Evolutionary conservation across 2,329 filamentous ascomycete genomes (phyloP).

Genomic region (Ampelomyces quisqualis): DNA sequence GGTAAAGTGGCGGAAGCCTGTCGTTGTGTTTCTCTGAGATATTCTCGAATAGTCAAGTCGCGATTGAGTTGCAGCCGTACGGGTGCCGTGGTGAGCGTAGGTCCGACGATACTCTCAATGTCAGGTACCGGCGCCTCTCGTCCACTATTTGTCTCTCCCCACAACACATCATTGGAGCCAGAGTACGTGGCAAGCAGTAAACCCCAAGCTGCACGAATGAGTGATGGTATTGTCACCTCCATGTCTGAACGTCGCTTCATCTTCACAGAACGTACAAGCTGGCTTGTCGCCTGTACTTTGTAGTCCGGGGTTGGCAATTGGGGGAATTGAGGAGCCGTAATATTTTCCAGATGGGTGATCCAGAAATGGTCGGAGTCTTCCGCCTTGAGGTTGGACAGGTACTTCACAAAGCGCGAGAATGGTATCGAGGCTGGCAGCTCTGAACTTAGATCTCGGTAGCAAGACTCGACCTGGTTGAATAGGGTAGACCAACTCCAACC

Average conservation of each 20-base stretch:
- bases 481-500: conserved; percentile 36
- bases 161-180: conserved; percentile 51
- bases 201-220: conserved; percentile 51
- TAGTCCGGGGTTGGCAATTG: conserved; percentile 35
- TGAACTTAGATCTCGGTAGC: conserved; percentile 16
- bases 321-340: conserved; percentile 34
- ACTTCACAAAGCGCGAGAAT: conserved; percentile 37
- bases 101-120: conserved; percentile 45
- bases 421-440: conserved; percentile 21
- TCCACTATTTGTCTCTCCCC: conserved; percentile 47
- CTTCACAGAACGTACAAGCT: conserved; percentile 21
- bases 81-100: conserved; percentile 47
- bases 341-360: conserved; percentile 29
- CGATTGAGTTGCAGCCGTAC: conserved; percentile 45
- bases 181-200: conserved; percentile 50
- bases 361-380: conserved; percentile 34
- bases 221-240: conserved; percentile 40
- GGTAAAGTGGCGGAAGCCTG: conserved; percentile 31
- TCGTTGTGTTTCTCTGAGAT: conserved; percentile 31
- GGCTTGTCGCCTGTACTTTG: conserved; percentile 33
- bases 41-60: conserved; percentile 24
- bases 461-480: conserved; percentile 29
- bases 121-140: conserved; percentile 39
- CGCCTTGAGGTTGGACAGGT: conserved; percentile 28
- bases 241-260: conserved; percentile 21